Base-by-base conservation (phyloP, 768 basidiomycete species). In the Trametes gibbosa region DNA sequence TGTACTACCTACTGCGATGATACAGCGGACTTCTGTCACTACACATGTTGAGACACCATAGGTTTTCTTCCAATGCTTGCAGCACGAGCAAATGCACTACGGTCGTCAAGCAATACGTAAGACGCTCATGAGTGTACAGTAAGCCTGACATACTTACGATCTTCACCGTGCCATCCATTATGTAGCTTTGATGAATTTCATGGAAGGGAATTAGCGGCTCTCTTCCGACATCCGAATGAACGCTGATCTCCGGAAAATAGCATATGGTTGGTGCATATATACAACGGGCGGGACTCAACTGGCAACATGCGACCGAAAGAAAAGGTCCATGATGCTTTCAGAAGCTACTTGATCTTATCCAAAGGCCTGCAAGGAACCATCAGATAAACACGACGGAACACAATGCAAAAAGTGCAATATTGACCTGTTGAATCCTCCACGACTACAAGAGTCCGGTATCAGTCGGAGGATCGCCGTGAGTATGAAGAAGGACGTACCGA, bases 331-430 rank as follows among this genome's bases (percentile, higher is more conserved):
- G 43, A 6, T 14, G 21, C n/a, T 16, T 24, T 24, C 21, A 37
- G 45, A 19, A n/a, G 14, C 58, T 80, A 96, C 75, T 95, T 96
- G 80, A 97, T 94, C 77, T 95, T 95, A 76, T 97, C 95, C 61
- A 98, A 75, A 17, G 95, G 95, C 66, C 94, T 92, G 72, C 50
- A 63, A 64, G 10, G 8, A 17, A 29, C 34, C n/a, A n/a, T 58
- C 48, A 58, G 56, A 56, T 16, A 27, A 2, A 2, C 6, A 12
- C 21, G 1, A 14, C 17, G 2, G 23, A 43, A 0, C 40, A 51
- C 50, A 41, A 47, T 29, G 23, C 45, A 32, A 24, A 21, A 19
- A 7, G 13, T 32, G 43, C 35, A 43, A 51, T n/a, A 53, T 77
- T 47, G 25, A 86, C 85, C 89, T 84, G 77, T 92, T 90, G 78